Evolutionary conservation across 345 rosid genomes (phyloP), one percentile per base, ranked within the genome.

Genomic region (Heritiera fomes): DNA sequence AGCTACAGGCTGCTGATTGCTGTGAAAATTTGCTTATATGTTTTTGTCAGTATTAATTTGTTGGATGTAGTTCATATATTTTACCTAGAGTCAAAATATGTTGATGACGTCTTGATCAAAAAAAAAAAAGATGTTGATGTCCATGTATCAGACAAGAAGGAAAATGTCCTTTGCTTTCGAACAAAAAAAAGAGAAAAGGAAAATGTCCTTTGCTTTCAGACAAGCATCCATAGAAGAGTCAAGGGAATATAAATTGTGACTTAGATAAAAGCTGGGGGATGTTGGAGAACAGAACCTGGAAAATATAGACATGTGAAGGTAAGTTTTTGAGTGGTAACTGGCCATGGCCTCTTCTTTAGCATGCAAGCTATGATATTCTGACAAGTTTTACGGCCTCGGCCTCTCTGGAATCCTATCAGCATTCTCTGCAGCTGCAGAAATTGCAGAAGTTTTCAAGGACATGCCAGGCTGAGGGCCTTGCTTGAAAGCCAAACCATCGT

Each of bases 351-450:
- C 23, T 71, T 30, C 73, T 34, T 69, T 47, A 49, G 46, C 76
- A 53, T 71, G 45, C 75, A 71, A 53, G 32, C 47, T 18, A 18
- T 53, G 9, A 53, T 53, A 34, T 2, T 61, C 82, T 75, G 82
- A 78, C 79, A 75, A 72, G 5, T 41, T 55, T 15, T 43, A 62
- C 50, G 63, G 79, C 49, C 85, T 75, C 67, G 65, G 77, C 73
- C 28, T 45, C 65, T 75, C 67, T 60, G 4, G 49, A 30, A 79
- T 38, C 65, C 20, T 46, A 30, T 20, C 53, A 28, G 79, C 58
- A 70, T 11, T 62, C 9, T 67, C 43, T 17, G 53, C 68, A 38
- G 71, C 58, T 41, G 14, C 69, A 65, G 49, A 65, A 38, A 65
- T 65, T 18, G 52, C 58, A 76, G 71, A 64, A 12, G 47, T 34